Evolutionary conservation across 2,329 filamentous ascomycete genomes (phyloP).

Genomic region (Pseudogymnoascus sp.): DNA sequence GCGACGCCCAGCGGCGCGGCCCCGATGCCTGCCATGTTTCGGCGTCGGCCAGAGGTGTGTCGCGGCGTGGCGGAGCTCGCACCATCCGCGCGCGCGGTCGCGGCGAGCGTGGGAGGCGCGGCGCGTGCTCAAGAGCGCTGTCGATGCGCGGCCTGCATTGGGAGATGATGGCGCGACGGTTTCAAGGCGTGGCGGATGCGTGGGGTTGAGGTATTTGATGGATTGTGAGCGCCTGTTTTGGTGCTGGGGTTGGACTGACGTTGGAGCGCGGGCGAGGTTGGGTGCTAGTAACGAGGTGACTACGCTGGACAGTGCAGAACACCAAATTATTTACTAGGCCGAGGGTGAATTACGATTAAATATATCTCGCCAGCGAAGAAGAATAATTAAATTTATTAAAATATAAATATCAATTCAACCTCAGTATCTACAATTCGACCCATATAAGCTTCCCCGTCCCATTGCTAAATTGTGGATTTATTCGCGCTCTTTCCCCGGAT

Average conservation of each 20-base stretch:
- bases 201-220: constrained; percentile 1
- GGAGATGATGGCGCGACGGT: not conserved
- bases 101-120: constrained; percentile 1
- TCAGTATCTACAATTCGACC: not conserved
- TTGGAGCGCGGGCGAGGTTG: not conserved
- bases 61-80: not conserved
- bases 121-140: constrained; percentile 11
- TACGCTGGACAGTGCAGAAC: not conserved
- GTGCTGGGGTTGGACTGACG: not conserved
- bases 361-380: not conserved
- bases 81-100: constrained; percentile 10
- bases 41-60: not conserved
- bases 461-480: not conserved
- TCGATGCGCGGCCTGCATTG: not conserved
- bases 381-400: not conserved
- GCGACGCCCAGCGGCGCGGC: constrained; percentile 41
- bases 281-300: not conserved
- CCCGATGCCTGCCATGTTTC: constrained; percentile 6
- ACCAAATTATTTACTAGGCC: not conserved
- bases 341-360: not conserved
- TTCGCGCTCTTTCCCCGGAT: not conserved
- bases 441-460: not conserved
- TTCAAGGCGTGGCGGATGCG: not conserved
- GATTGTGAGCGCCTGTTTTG: not conserved
- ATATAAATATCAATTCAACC: not conserved